A percentile compares a stretch with the other conserved stretches of the same genome.
phyloP scores from a whole-genome alignment of 83 land plant genomes.

The Picea engelmannii region DNA sequence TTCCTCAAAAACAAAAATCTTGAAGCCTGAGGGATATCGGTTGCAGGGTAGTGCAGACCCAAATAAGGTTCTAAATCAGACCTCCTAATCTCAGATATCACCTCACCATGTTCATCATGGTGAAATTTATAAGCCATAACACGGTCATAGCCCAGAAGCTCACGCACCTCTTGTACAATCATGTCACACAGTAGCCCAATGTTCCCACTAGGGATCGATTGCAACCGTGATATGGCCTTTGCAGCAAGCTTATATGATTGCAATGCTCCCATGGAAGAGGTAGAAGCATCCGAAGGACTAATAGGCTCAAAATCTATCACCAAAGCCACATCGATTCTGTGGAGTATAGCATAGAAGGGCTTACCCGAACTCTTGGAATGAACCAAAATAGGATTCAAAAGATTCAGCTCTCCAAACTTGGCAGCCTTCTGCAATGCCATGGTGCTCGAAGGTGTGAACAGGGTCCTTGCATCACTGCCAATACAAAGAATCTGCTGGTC shows the following conservation, averaged over 20 bases:
- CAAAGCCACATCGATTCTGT: constrained; percentile 80
- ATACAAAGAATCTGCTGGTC: constrained; percentile 55
- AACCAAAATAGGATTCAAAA: constrained; percentile 87
- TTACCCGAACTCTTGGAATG: constrained; percentile 88
- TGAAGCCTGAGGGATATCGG: constrained; percentile 97
- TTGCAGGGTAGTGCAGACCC: constrained; percentile 96
- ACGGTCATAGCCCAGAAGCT: constrained; percentile 95
- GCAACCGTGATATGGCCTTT: constrained; percentile 86
- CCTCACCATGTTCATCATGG: constrained; percentile 98
- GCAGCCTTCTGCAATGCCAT: constrained; percentile 65
- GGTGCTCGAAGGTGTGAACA: constrained; percentile 82
- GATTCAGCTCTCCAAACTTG: constrained; percentile 71
- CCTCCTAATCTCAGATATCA: constrained; percentile 79
- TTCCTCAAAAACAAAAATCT: constrained; percentile 95
- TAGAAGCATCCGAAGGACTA: constrained; percentile 64
- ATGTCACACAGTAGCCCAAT: constrained; percentile 85
- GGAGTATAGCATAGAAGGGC: constrained; percentile 94
- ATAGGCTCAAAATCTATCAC: constrained; percentile 93
- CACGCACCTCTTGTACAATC: constrained; percentile 90
- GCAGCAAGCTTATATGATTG: constrained; percentile 98
- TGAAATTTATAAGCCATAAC: constrained; percentile 98
- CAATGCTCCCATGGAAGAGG: constrained; percentile 85
- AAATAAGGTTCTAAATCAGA: constrained; percentile 88
- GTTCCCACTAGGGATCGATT: constrained; percentile 88
- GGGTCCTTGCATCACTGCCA: constrained; percentile 76